phyloP scores from a whole-genome alignment of 2,329 filamentous ascomycete genomes.

The Ramichloridium luteum region DNA sequence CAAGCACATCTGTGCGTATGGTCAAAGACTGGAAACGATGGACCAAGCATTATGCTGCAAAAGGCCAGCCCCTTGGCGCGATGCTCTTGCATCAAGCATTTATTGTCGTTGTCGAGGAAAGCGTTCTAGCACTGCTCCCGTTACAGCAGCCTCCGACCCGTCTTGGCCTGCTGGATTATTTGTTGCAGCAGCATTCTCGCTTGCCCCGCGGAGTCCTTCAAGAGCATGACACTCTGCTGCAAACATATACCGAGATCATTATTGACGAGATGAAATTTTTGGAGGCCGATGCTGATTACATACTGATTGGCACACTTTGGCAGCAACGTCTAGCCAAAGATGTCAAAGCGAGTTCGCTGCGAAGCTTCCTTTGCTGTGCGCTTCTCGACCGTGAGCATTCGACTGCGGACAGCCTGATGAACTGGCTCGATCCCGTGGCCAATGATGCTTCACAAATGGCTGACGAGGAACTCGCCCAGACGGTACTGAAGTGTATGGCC shows the following conservation, averaged over 20 bases:
- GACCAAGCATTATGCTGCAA: conserved; percentile 66
- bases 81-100: conserved; percentile 86
- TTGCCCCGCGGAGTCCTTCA: not conserved
- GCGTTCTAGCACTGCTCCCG: conserved; percentile 17
- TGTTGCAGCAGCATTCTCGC: conserved; percentile 24
- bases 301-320: conserved; percentile 70
- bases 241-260: conserved; percentile 57
- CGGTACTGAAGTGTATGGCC: conserved; percentile 69
- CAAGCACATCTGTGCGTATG: conserved; percentile 50
- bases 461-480: conserved; percentile 62
- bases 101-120: conserved; percentile 58
- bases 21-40: conserved; percentile 82
- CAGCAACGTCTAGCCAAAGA: conserved; percentile 79
- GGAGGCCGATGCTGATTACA: conserved; percentile 81
- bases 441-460: conserved; percentile 71
- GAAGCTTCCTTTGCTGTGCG: conserved; percentile 75
- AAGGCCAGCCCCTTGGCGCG: conserved; percentile 71
- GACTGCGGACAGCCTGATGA: conserved; percentile 53
- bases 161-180: conserved; percentile 13
- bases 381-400: conserved; percentile 70
- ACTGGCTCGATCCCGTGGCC: conserved; percentile 76
- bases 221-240: conserved; percentile 41
- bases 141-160: conserved; percentile 10
- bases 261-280: conserved; percentile 74
- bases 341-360: conserved; percentile 70